Evolutionary conservation across 1,139 yeast species (phyloP), one percentile per base, ranked within the genome.

Genomic region (Geotrichum aggregatum): DNA sequence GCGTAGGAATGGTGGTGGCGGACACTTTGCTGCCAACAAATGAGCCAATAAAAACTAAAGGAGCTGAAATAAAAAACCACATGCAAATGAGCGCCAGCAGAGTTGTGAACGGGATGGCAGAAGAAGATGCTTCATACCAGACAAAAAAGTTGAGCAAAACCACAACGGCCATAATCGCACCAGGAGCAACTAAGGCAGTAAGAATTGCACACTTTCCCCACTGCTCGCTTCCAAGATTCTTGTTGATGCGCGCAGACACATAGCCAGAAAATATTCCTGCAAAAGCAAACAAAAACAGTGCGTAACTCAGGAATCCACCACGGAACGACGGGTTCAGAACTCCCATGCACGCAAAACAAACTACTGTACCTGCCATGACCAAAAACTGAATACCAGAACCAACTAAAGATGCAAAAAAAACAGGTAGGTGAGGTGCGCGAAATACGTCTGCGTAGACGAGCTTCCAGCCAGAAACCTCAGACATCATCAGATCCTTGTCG

Each of bases 261-360:
- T 78, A 86, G 0, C 95, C 87, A 0, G 94, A 83, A 50, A 84
- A 76, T 26, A 82, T 75, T 0, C 94, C 95, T 21, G 92, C 86
- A 44, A 79, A 68, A 7, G 84, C 78, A 59, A 87, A 81, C 55
- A 82, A 74, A 7, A 78, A 68, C 35, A 85, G 63, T 0, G 88
- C 79, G 49, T 83, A 73, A 10, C 86, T 76, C 47, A 84, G 68
- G 16, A 84, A 76, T 6, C 87, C 82, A 26, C 87, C 88, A 56
- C 84, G 79, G 57, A 82, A 80, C 59, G 80, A 77, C 54, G 85
- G 82, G 36, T 76, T 74, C 42, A 77, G 75, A 30, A 83, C 69
- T 7, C 83, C 79, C 0, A 79, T 65, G 8, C 84, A 78, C n/a
- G 85, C 76, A 33, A 85, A 69, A 1, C 76, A 63, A 14, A 83